Percentiles rank a stretch among this genome's conserved stretches.
phyloP scores from a whole-genome alignment of 805 yeast species.

The Maudiozyma pseudohumilis region DNA sequence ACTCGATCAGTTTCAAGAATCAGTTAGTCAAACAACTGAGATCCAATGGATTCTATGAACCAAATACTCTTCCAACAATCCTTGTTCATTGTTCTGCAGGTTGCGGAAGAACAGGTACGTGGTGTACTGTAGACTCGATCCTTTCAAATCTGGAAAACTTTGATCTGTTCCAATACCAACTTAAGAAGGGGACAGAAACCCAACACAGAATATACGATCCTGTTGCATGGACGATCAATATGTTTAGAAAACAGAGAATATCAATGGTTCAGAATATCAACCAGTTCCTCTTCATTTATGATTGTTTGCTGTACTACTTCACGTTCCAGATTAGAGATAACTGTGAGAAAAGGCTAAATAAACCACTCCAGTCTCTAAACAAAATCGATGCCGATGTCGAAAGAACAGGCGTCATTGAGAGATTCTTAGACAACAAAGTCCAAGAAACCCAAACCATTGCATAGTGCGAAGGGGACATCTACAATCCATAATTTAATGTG shows the following conservation, averaged over 20 bases:
- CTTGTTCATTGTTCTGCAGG: conserved; percentile 94
- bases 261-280: conserved; percentile 79
- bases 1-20: conserved; percentile 40
- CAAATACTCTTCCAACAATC: conserved; percentile 38
- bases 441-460: conserved; percentile 1
- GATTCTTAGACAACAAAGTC: conserved; percentile 3
- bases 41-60: conserved; percentile 7
- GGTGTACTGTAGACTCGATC: conserved; percentile 58
- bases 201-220: conserved; percentile 34
- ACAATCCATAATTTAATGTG: no score
- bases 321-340: conserved; percentile 12
- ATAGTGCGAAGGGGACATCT: no score
- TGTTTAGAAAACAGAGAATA: conserved; percentile 61
- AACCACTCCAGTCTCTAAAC: not conserved
- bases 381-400: conserved; percentile 1
- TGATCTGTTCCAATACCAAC: conserved; percentile 13
- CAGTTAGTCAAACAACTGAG: conserved; percentile 29
- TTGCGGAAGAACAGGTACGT: conserved; percentile 92
- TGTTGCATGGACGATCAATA: conserved; percentile 52
- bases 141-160: conserved; percentile 31
- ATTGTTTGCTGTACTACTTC: conserved; percentile 33
- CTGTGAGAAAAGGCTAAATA: not conserved
- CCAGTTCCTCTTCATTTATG: conserved; percentile 69
- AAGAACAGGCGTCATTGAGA: conserved; percentile 4
- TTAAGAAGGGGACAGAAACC: conserved; percentile 6